Evolutionary conservation across 139 green algal species (phyloP).

Genomic region (Choricystis sp.): DNA sequence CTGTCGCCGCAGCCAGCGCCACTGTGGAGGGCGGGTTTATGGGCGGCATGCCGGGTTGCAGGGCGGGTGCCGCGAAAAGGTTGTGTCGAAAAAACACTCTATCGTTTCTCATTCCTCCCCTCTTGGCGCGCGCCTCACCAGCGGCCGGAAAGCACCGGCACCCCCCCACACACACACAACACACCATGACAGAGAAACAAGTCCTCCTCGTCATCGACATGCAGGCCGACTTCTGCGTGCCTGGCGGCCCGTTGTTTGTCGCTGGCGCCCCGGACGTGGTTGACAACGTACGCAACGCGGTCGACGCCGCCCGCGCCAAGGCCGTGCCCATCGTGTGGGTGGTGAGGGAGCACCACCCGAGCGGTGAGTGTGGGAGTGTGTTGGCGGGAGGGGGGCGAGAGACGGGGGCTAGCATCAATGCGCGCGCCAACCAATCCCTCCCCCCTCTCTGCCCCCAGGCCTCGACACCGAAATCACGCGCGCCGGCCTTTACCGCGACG

Average conservation of each 20-base stretch:
- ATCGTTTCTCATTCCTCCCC: too few relatives aligned
- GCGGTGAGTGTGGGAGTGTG: constrained; percentile 6
- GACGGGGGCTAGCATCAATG: neutral
- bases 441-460: constrained; percentile 10
- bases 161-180: constrained; percentile 1
- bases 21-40: too few relatives aligned
- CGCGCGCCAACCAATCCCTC: neutral
- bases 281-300: constrained; percentile 14
- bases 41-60: too few relatives aligned
- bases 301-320: constrained; percentile 13
- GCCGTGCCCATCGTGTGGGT: constrained; percentile 26
- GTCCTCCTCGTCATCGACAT: constrained; percentile 7
- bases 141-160: too few relatives aligned
- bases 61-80: too few relatives aligned
- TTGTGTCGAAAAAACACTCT: too few relatives aligned
- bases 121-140: too few relatives aligned
- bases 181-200: neutral
- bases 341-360: constrained; percentile 25
- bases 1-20: too few relatives aligned
- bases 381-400: neutral
- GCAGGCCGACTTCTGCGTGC: constrained; percentile 39
- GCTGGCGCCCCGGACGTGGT: constrained; percentile 18
- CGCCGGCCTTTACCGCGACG: constrained; percentile 14
- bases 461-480: constrained; percentile 37
- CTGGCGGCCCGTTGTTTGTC: constrained; percentile 17